Conservation (phyloP, 148 eudicot species). For the Hydrangea macrophylla region DNA sequence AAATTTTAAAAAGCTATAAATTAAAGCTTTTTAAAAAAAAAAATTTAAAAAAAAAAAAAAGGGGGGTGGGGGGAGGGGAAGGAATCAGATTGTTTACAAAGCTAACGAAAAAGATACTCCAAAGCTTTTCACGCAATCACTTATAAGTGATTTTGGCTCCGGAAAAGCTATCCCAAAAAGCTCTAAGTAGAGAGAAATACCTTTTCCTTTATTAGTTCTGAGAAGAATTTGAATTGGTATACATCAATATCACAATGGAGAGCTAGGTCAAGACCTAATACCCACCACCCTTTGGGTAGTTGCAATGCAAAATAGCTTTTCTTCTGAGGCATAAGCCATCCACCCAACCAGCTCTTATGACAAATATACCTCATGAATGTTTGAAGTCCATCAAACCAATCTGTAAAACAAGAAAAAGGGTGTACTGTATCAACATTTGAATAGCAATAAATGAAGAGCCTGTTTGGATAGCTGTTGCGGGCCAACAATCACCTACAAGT, state of each 20-base stretch:
- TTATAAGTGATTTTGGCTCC: too few relatives aligned
- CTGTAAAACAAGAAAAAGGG: slow-evolving; percentile 31
- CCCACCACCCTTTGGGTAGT: slow-evolving; percentile 97
- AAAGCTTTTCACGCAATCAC: too few relatives aligned
- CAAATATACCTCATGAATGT: slow-evolving; percentile 96
- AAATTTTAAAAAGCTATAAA: too few relatives aligned
- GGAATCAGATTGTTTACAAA: too few relatives aligned
- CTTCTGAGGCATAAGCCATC: slow-evolving; percentile 99
- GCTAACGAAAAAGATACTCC: too few relatives aligned
- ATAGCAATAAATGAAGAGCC: not conserved
- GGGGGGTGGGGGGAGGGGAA: too few relatives aligned
- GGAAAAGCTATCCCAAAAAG: too few relatives aligned
- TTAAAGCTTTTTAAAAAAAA: too few relatives aligned
- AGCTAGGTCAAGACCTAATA: slow-evolving; percentile 95
- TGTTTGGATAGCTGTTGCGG: too few relatives aligned
- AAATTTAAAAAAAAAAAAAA: too few relatives aligned
- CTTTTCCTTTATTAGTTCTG: slow-evolving; percentile 76
- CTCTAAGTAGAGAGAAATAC: slow-evolving; percentile 35
- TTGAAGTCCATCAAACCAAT: slow-evolving; percentile 98
- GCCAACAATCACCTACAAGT: too few relatives aligned
- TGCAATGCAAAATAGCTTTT: slow-evolving; percentile 96
- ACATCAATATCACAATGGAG: slow-evolving; percentile 95
- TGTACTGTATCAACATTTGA: slow-evolving; percentile 7
- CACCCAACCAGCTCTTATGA: slow-evolving; percentile 99
- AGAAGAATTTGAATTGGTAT: slow-evolving; percentile 95